phyloP scores from a whole-genome alignment of 192 early-diverging fungal genomes.

The Podila epicladia region DNA sequence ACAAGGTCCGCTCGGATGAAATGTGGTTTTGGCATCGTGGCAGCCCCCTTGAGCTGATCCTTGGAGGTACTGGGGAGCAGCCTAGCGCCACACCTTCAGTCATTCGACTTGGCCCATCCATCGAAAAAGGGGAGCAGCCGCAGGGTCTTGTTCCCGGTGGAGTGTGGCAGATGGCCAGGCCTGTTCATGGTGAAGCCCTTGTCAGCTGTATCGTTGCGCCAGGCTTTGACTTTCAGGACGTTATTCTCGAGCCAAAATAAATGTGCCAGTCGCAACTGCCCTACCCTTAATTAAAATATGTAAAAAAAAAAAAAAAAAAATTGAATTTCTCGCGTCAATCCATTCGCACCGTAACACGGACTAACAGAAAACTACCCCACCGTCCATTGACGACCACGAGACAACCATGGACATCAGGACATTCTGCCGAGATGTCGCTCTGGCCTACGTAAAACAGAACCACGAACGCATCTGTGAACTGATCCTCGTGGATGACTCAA shows the following conservation, averaged over 20 bases:
- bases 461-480: slow-evolving; percentile 17
- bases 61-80: neutral
- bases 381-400: too few species aligned
- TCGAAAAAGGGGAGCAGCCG: neutral
- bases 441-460: slow-evolving; percentile 16
- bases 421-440: slow-evolving; percentile 11
- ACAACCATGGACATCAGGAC: slow-evolving; percentile 8
- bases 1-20: slow-evolving; percentile 5
- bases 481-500: slow-evolving; percentile 17
- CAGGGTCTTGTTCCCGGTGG: slow-evolving; percentile 14
- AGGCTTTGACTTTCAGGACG: neutral
- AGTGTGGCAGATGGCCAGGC: slow-evolving; percentile 2
- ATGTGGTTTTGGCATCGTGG: slow-evolving; percentile 11
- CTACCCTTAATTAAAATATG: too few species aligned
- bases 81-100: neutral
- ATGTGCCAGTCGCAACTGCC: too few species aligned
- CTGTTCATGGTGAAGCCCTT: neutral
- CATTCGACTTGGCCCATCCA: slow-evolving; percentile 6
- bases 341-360: too few species aligned
- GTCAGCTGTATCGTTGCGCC: slow-evolving; percentile 11
- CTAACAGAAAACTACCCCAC: too few species aligned
- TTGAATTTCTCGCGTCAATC: too few species aligned
- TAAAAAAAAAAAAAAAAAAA: too few species aligned
- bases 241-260: too few species aligned
- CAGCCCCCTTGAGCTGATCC: neutral